Evolutionary conservation across 2,329 filamentous ascomycete genomes (phyloP).

Genomic region (Hymenoscyphus infarciens): DNA sequence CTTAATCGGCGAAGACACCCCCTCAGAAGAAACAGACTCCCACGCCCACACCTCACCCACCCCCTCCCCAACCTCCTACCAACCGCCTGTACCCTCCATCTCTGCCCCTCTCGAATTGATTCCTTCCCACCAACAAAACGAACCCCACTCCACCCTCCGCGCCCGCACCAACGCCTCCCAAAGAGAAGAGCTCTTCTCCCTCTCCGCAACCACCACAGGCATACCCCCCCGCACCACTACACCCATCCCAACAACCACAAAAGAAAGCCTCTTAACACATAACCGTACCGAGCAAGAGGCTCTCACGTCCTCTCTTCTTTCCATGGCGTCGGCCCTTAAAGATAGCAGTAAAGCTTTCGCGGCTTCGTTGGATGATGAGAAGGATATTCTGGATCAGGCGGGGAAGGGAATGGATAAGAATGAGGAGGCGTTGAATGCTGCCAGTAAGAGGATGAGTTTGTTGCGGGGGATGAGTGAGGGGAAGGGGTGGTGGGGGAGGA

Average conservation of each 20-base stretch:
- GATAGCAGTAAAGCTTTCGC: slow-evolving; percentile 69
- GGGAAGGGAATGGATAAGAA: slow-evolving; percentile 74
- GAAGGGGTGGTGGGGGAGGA: slow-evolving; percentile 78
- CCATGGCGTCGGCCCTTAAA: slow-evolving; percentile 76
- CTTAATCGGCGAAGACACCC: slow-evolving; percentile 51
- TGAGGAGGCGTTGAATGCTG: slow-evolving; percentile 70
- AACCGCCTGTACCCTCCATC: slow-evolving; percentile 5
- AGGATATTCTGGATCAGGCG: slow-evolving; percentile 67
- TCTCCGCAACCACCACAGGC: slow-evolving; percentile 24
- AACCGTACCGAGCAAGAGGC: slow-evolving; percentile 79
- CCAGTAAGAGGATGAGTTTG: slow-evolving; percentile 72
- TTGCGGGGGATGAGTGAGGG: slow-evolving; percentile 81
- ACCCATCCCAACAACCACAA: slow-evolving; percentile 51
- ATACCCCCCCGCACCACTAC: slow-evolving; percentile 21
- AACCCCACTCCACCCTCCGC: slow-evolving; percentile 26
- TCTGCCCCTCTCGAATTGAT: background rate
- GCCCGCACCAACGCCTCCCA: slow-evolving; percentile 19
- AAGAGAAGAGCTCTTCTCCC: slow-evolving; percentile 23
- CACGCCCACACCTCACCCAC: slow-evolving; percentile 17
- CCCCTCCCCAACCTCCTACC: slow-evolving; percentile 4
- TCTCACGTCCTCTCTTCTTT: slow-evolving; percentile 75
- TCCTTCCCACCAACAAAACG: background rate
- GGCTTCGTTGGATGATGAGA: slow-evolving; percentile 65
- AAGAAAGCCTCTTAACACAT: slow-evolving; percentile 69
- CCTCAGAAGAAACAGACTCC: slow-evolving; percentile 39